Percentiles rank a stretch among this genome's conserved stretches.
phyloP scores from a whole-genome alignment of 352 stramenopile genomes.

The Elongisporangium anandrum region DNA sequence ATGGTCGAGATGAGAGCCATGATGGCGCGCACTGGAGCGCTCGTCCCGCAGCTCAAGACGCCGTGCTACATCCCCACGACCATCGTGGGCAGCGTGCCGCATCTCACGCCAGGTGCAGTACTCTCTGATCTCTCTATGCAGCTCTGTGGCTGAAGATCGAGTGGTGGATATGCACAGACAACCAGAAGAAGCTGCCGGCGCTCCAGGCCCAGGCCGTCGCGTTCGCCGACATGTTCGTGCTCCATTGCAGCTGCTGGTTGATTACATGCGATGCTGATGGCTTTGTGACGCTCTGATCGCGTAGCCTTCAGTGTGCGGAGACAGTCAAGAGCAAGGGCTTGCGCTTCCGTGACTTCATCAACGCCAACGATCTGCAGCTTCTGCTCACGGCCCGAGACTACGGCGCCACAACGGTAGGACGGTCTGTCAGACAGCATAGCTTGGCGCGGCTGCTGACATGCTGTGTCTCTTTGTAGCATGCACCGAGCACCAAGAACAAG shows the following conservation, averaged over 20 bases:
- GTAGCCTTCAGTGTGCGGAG: neutral
- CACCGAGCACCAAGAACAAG: conserved; percentile 42
- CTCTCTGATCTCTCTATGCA: neutral
- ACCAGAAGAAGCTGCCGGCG: conserved; percentile 48
- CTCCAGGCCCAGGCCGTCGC: conserved; percentile 61
- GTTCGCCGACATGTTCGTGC: conserved; percentile 64
- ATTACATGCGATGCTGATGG: neutral
- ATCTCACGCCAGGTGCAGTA: conserved; percentile 56
- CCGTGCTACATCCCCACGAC: conserved; percentile 72
- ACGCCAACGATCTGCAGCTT: conserved; percentile 34
- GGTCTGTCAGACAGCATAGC: too few relatives aligned
- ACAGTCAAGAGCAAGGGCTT: conserved; percentile 34
- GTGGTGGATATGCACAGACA: conserved; percentile 29
- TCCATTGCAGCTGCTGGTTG: neutral
- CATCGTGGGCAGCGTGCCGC: conserved; percentile 60
- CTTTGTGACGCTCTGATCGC: too few relatives aligned
- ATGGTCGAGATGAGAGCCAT: conserved; percentile 20
- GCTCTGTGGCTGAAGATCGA: neutral
- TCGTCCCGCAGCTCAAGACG: conserved; percentile 39
- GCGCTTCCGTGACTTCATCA: conserved; percentile 47
- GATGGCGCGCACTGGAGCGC: conserved; percentile 11
- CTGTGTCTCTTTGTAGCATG: conserved; percentile 21
- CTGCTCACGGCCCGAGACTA: conserved; percentile 74
- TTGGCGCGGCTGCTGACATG: neutral
- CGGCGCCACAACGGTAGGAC: conserved; percentile 3